Evolutionary conservation across 306 rosid species (phyloP).

Genomic region (Cucumis cinereus): DNA sequence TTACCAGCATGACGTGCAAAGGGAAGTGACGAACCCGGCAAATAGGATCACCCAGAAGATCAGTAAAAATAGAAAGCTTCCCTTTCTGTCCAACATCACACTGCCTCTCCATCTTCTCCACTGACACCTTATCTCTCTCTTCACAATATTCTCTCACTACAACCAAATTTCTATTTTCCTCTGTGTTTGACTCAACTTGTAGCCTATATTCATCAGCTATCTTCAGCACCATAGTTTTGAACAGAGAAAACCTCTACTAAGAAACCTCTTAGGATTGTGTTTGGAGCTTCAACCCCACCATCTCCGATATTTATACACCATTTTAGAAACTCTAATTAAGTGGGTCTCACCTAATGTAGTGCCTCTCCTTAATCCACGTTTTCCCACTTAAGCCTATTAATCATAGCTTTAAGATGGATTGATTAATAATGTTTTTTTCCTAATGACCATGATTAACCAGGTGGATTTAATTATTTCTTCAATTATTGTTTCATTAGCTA

Average conservation of each 20-base stretch:
- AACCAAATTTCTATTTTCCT: neutral
- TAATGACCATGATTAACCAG: slow-evolving; percentile 6
- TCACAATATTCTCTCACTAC: slow-evolving; percentile 51
- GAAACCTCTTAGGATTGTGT: neutral
- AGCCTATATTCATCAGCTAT: slow-evolving; percentile 41
- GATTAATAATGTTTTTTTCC: neutral
- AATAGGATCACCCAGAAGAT: slow-evolving; percentile 79
- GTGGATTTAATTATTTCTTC: slow-evolving; percentile 7
- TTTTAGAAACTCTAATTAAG: slow-evolving; percentile 5
- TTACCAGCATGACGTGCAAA: slow-evolving; percentile 76
- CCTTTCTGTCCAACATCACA: slow-evolving; percentile 66
- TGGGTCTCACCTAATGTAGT: slow-evolving; percentile 2
- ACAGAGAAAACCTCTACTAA: neutral
- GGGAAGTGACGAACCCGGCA: slow-evolving; percentile 72
- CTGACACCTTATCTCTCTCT: slow-evolving; percentile 44
- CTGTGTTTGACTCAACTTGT: neutral
- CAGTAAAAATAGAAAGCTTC: slow-evolving; percentile 69
- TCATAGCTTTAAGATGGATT: slow-evolving; percentile 11
- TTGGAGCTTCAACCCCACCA: slow-evolving; percentile 7
- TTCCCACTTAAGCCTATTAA: slow-evolving; percentile 4
- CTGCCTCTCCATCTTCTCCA: slow-evolving; percentile 65
- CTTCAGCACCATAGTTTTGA: slow-evolving; percentile 37
- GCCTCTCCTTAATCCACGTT: slow-evolving; percentile 11
- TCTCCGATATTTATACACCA: neutral
- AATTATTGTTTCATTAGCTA: slow-evolving; percentile 11